phyloP scores from a whole-genome alignment of 2,329 filamentous ascomycete species.

The Didymella lethalis region DNA sequence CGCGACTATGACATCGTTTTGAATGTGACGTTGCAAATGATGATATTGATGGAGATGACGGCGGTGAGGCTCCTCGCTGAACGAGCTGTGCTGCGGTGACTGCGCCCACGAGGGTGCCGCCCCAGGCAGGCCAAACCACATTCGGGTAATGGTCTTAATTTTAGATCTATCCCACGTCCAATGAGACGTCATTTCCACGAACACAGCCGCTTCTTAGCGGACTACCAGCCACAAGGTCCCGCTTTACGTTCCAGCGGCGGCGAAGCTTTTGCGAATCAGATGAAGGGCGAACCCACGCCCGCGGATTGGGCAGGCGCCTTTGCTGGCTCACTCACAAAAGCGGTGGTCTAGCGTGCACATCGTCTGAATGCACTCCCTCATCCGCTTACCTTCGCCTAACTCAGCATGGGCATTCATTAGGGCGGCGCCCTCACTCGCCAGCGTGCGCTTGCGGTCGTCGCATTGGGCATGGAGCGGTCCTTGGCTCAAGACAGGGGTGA shows the following conservation, averaged over 20 bases:
- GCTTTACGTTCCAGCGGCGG: conserved; percentile 30
- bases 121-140: conserved; percentile 20
- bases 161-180: conserved; percentile 28
- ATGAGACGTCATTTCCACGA: conserved; percentile 16
- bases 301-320: conserved; percentile 21
- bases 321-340: conserved; percentile 39
- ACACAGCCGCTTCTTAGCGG: conserved; percentile 34
- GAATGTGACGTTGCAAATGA: conserved; percentile 11
- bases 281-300: conserved; percentile 23
- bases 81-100: conserved; percentile 19
- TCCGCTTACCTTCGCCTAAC: conserved; percentile 44
- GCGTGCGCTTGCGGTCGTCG: conserved; percentile 26
- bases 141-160: conserved; percentile 35
- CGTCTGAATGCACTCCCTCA: conserved; percentile 31
- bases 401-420: conserved; percentile 31
- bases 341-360: conserved; percentile 41
- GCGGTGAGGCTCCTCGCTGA: conserved; percentile 33
- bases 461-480: conserved; percentile 33
- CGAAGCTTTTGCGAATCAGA: conserved; percentile 38
- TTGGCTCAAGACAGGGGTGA: conserved; percentile 35
- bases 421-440: conserved; percentile 34
- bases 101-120: conserved; percentile 30
- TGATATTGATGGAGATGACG: conserved; percentile 1
- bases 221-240: conserved; percentile 32
- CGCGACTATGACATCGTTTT: neutral